A percentile compares a stretch with the other conserved stretches of the same genome.
Evolutionary conservation across 2,329 filamentous ascomycete genomes (phyloP).

Genomic region (Alternaria brassicicola): DNA sequence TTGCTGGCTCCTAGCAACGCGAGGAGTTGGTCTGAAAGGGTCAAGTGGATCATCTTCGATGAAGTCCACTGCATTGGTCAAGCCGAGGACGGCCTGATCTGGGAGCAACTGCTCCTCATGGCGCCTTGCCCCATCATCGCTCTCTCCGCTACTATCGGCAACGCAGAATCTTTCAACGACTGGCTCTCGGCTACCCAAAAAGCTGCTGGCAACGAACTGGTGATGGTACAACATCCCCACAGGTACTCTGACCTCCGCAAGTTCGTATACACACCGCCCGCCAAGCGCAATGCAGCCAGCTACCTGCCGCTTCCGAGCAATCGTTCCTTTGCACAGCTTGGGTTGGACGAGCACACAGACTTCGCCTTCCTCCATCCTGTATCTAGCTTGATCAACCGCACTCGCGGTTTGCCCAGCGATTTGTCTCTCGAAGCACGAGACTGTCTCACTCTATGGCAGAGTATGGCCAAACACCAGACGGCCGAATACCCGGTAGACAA

Average conservation of each 20-base stretch:
- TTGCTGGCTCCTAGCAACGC: slow-evolving; percentile 69
- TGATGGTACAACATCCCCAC: slow-evolving; percentile 70
- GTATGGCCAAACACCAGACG: slow-evolving; percentile 65
- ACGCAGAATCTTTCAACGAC: slow-evolving; percentile 70
- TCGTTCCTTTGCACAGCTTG: slow-evolving; percentile 49
- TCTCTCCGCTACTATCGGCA: slow-evolving; percentile 79
- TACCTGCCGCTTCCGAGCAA: slow-evolving; percentile 59
- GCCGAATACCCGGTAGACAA: slow-evolving; percentile 57
- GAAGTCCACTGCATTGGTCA: slow-evolving; percentile 83
- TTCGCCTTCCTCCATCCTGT: slow-evolving; percentile 72
- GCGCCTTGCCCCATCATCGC: slow-evolving; percentile 80
- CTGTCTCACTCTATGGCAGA: slow-evolving; percentile 69
- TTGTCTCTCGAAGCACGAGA: slow-evolving; percentile 73
- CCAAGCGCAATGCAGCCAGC: slow-evolving; percentile 34
- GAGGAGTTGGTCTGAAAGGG: slow-evolving; percentile 68
- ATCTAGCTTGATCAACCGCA: slow-evolving; percentile 65
- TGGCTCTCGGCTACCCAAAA: slow-evolving; percentile 72
- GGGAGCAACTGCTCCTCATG: slow-evolving; percentile 77
- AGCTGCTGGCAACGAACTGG: slow-evolving; percentile 66
- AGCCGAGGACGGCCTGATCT: slow-evolving; percentile 75
- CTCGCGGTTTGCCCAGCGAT: slow-evolving; percentile 69
- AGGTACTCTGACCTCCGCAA: slow-evolving; percentile 81
- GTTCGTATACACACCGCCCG: slow-evolving; percentile 65
- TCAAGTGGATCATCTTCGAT: slow-evolving; percentile 81
- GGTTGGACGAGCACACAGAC: slow-evolving; percentile 55